Evolutionary conservation across 257 asterid species (phyloP), one percentile per base, ranked within the genome.

Genomic region (Thymus mandschuricus): DNA sequence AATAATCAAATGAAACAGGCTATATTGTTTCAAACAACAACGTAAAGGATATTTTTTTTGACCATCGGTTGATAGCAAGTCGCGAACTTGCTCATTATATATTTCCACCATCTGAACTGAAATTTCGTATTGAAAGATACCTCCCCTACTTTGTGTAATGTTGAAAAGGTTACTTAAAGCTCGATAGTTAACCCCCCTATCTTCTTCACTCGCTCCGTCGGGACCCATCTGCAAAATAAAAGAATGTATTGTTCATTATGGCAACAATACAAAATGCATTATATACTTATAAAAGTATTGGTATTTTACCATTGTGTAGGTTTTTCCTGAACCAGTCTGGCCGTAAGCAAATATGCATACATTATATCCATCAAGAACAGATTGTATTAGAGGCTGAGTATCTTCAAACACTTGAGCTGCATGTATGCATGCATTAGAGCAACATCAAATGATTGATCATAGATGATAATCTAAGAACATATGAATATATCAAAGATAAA

Each of bases 71-170:
- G 97, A 73, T 34, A 92, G 87, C 82, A 95, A 80, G 76, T 95
- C 99, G n/a, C 99, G 98, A 30, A 95, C 96, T 86, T 89, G 97
- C 80, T 95, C 98, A 41, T 95, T 95, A 60, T 95, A 95, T 81
- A 92, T 90, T 72, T 95, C 99, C 65, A 95, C 95, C 96, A 95
- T 95, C 76, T 95, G 99, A 59, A 84, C 98, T n/a, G 88, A 79
- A 50, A 95, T 80, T 72, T 95, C 94, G 60, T 95, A 95, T 12
- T 82, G 79, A 58, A 65, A 86, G 68, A 77, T 75, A 80, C 84
- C 71, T 71, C 73, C 80, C 71, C 98, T 80, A 62, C 72, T 71
- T 77, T 87, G 94, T 44, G 97, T 88, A 64, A 90, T 88, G 60
- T 45, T 72, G 76, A 95, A 92, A 62, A 95, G 96, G 76, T 89